A percentile compares a stretch with the other conserved stretches of the same genome.
Evolutionary conservation across 176 grass and related monocot species (phyloP).

Genomic region (Areca catechu): DNA sequence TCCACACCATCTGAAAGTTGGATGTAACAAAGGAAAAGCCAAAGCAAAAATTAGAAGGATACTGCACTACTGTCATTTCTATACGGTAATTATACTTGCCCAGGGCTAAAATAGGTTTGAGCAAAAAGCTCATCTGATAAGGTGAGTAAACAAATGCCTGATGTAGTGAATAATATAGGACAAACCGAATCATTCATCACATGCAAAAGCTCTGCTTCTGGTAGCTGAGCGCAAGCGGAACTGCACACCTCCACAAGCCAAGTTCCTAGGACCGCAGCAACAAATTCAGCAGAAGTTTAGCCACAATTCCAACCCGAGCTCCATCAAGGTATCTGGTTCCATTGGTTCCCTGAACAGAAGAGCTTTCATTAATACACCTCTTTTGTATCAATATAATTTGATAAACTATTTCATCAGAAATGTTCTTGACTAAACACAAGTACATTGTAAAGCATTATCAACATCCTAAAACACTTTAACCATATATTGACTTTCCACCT

Average conservation of each 20-base stretch:
- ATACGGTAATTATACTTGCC: neutral
- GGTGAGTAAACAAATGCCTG: neutral
- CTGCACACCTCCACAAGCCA: slow-evolving; percentile 93
- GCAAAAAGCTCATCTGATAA: neutral
- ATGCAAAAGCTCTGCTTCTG: slow-evolving; percentile 80
- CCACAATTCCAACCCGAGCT: slow-evolving; percentile 73
- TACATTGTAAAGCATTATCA: neutral
- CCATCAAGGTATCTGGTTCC: slow-evolving; percentile 39
- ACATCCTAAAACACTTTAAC: too few species aligned
- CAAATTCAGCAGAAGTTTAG: slow-evolving; percentile 98
- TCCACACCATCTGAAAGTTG: too few species aligned
- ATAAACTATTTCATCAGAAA: neutral
- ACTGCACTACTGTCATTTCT: too few species aligned
- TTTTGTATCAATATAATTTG: slow-evolving; percentile 9
- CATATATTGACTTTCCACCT: too few species aligned
- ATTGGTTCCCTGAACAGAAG: slow-evolving; percentile 22
- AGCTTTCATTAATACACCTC: slow-evolving; percentile 18
- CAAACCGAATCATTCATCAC: slow-evolving; percentile 96
- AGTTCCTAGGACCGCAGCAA: slow-evolving; percentile 75
- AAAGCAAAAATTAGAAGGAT: too few species aligned
- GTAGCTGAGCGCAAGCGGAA: slow-evolving; percentile 86
- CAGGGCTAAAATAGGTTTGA: neutral
- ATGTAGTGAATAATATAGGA: slow-evolving; percentile 19
- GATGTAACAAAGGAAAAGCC: too few species aligned
- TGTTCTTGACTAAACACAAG: neutral